These are phyloP conservation scores for Hibiscus trionum DNA, from an alignment of 345 rosid species.

Conservation along the genomic window DNA sequence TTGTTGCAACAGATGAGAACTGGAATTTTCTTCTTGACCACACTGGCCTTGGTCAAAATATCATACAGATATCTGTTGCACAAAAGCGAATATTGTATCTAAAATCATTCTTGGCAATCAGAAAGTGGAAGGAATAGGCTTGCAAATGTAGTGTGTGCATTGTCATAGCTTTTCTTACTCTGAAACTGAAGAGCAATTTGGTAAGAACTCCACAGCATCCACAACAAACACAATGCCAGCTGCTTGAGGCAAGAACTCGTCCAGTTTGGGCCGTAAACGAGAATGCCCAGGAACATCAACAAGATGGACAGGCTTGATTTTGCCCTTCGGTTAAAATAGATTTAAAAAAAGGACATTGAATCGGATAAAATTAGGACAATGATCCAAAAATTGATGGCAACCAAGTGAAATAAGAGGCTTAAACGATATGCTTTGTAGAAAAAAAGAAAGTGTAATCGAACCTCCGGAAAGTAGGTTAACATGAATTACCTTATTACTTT, in stretches of 20 bases:
- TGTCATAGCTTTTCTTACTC: conserved; percentile 40
- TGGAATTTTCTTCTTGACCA: conserved; percentile 67
- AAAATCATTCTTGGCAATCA: neutral
- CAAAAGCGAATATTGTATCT: conserved; percentile 10
- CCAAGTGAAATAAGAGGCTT: neutral
- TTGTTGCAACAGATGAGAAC: conserved; percentile 83
- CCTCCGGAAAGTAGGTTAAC: neutral
- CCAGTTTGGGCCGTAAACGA: conserved; percentile 73
- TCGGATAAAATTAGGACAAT: conserved; percentile 1
- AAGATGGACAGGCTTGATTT: conserved; percentile 66
- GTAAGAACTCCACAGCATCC: conserved; percentile 88
- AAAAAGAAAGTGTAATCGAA: no score
- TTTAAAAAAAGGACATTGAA: neutral
- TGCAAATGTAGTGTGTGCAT: neutral
- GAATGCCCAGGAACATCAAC: conserved; percentile 96
- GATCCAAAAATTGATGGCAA: neutral
- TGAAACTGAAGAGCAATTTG: conserved; percentile 61
- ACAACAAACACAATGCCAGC: conserved; percentile 83
- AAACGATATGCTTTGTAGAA: neutral
- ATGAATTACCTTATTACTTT: conserved; percentile 49
- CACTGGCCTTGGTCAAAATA: conserved; percentile 68
- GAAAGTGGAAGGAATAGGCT: neutral
- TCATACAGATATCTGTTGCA: conserved; percentile 69
- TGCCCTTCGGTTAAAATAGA: conserved; percentile 45
- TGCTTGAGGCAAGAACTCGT: conserved; percentile 70